Conservation (phyloP, 164 flowering plant species). For the Vitis cinerea region DNA sequence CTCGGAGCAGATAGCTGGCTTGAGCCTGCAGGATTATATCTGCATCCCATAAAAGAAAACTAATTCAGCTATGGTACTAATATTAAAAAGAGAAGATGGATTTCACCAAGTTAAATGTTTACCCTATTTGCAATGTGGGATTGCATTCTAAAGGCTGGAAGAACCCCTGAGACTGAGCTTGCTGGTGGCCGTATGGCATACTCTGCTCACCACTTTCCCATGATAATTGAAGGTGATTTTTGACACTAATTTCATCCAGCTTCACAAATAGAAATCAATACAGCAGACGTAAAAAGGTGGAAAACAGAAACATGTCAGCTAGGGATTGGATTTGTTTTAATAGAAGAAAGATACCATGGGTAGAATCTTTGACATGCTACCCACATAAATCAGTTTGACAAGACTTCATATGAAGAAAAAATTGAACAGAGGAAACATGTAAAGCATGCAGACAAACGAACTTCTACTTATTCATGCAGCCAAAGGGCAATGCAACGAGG, state of each 20-base stretch:
- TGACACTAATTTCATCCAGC: constrained; percentile 48
- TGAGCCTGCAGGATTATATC: constrained; percentile 25
- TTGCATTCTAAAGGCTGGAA: constrained; percentile 63
- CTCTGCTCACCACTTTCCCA: constrained; percentile 56
- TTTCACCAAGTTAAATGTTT: neutral
- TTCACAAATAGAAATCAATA: constrained; percentile 15
- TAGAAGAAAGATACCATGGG: too few species aligned
- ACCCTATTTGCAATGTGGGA: constrained; percentile 68
- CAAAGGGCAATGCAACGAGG: too few species aligned
- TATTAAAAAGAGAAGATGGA: neutral
- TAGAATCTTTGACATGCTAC: too few species aligned
- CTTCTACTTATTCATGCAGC: too few species aligned
- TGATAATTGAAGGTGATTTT: constrained; percentile 35
- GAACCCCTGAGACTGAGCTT: constrained; percentile 50
- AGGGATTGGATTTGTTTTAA: too few species aligned
- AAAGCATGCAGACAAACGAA: too few species aligned
- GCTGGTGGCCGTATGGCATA: constrained; percentile 34
- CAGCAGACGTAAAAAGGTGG: neutral
- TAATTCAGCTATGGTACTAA: neutral
- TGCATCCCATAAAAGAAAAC: neutral
- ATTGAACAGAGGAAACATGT: too few species aligned
- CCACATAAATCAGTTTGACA: too few species aligned
- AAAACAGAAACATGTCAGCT: too few species aligned
- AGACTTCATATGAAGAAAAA: too few species aligned
- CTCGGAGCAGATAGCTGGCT: constrained; percentile 27